A percentile compares a stretch with the other conserved stretches of the same genome.
Conservation (phyloP, 768 basidiomycete genomes). For the Sutorius australiensis region DNA sequence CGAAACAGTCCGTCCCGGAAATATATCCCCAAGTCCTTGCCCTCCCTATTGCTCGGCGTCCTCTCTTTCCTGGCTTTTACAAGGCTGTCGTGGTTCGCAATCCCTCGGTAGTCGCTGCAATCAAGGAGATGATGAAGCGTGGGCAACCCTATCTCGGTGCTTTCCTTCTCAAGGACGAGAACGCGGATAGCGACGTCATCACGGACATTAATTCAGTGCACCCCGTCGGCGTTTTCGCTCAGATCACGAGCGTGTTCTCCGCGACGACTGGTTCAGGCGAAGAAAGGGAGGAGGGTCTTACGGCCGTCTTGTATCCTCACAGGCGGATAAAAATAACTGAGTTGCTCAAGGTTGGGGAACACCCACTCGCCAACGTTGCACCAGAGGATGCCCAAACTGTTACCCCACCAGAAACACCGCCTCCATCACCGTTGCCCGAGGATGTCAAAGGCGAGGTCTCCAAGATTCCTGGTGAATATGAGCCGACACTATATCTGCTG, state of each 20-base stretch:
- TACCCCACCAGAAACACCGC: constrained; percentile 42
- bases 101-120: constrained; percentile 85
- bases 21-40: constrained; percentile 92
- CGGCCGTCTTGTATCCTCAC: constrained; percentile 92
- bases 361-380: constrained; percentile 32
- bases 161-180: constrained; percentile 92
- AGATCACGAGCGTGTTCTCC: constrained; percentile 91
- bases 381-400: constrained; percentile 42
- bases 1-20: constrained; percentile 86
- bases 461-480: constrained; percentile 21
- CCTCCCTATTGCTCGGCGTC: constrained; percentile 90
- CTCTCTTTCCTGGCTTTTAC: constrained; percentile 97
- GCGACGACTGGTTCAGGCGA: constrained; percentile 50
- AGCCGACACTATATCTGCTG: no score
- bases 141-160: constrained; percentile 97
- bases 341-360: constrained; percentile 64
- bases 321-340: constrained; percentile 86
- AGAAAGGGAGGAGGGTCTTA: constrained; percentile 84
- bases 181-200: constrained; percentile 89
- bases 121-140: constrained; percentile 95
- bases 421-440: constrained; percentile 29
- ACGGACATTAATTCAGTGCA: constrained; percentile 85
- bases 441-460: constrained; percentile 20
- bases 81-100: constrained; percentile 94
- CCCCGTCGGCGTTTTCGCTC: constrained; percentile 92